Base-by-base conservation (phyloP, 2,329 filamentous ascomycete genomes). In the Paramyrothecium roridum region DNA sequence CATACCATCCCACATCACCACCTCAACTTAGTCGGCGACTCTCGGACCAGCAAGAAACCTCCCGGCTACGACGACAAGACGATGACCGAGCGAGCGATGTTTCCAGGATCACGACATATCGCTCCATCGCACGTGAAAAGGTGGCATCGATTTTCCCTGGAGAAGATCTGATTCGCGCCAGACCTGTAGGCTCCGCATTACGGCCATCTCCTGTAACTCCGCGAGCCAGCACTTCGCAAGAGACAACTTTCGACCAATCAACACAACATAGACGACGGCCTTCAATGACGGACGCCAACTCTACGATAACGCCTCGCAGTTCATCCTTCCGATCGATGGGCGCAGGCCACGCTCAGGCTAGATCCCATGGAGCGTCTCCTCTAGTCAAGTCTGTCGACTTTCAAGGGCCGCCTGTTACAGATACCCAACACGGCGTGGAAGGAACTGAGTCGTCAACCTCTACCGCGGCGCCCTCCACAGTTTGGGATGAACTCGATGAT, bases 401-500 rank as follows among this genome's bases (percentile, higher is more conserved):
- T 17, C 66, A 67, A n/a, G 61, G 57, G 12, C 64, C 67, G 17
- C 59, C 63, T n/a, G 58, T 52, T 3, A 50, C 62, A 11, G 72
- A 75, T 34, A 54, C 59, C 11, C 60, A 69, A 46, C 75, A 82
- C 56, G 74, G 71, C 19, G 63, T 77, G 26, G 87, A 93, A 65
- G 88, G 87, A 10, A 92, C 91, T 0, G 91, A 95, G 64, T 98
- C 95, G 1, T 93, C 89, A 0, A 81, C 89, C 34, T 98, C 95
- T 0, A 95, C 91, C 1, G 92, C 88, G 1, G 91, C 91, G 1
- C 91, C 93, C 13, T 96, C 92, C 2, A 97, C 92, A 0, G 91
- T 99, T 3, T 99, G 95, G 95, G 95, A 98, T 68, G 95, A 99
- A 72, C 76, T 99, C 26, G 95, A 98, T 64, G 95, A 98, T 61